Evolutionary conservation across 805 yeast species (phyloP).

Genomic region (Cephaloascus albidus): DNA sequence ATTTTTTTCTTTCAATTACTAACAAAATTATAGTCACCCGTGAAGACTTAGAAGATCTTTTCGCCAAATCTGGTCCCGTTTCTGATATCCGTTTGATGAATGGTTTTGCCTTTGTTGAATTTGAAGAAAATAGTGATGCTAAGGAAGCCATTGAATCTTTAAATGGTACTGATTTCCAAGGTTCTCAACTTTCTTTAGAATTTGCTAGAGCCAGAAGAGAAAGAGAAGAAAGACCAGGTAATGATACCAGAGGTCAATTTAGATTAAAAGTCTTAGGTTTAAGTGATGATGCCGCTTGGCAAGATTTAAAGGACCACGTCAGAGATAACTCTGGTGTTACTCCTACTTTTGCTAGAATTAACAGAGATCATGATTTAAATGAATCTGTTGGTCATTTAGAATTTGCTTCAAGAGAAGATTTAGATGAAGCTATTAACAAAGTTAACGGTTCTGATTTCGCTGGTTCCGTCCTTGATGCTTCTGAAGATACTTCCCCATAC

Average conservation of each 20-base stretch:
- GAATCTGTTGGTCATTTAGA: slow-evolving; percentile 43
- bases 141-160: slow-evolving; percentile 38
- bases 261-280: slow-evolving; percentile 62
- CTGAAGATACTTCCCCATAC: slow-evolving; percentile 65
- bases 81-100: slow-evolving; percentile 62
- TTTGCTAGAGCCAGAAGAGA: slow-evolving; percentile 46
- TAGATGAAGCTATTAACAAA: slow-evolving; percentile 64
- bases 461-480: slow-evolving; percentile 63
- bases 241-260: slow-evolving; percentile 58
- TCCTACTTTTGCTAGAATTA: slow-evolving; percentile 51
- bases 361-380: slow-evolving; percentile 36
- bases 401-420: slow-evolving; percentile 59
- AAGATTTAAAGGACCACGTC: slow-evolving; percentile 83
- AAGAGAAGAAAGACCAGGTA: slow-evolving; percentile 1
- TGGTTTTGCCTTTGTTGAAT: slow-evolving; percentile 88
- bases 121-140: slow-evolving; percentile 47
- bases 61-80: slow-evolving; percentile 57
- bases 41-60: slow-evolving; percentile 61
- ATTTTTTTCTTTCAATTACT: not conserved
- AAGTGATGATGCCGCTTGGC: slow-evolving; percentile 79
- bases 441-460: slow-evolving; percentile 65
- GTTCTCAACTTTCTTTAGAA: slow-evolving; percentile 41
- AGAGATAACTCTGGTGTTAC: slow-evolving; percentile 60
- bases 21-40: slow-evolving; percentile 15
- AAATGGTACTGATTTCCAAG: slow-evolving; percentile 35